Percentiles rank a stretch among this genome's conserved stretches.
These are phyloP conservation scores for Flueggea neowawraea DNA, from an alignment of 441 rosid species.

Conservation along the genomic window DNA sequence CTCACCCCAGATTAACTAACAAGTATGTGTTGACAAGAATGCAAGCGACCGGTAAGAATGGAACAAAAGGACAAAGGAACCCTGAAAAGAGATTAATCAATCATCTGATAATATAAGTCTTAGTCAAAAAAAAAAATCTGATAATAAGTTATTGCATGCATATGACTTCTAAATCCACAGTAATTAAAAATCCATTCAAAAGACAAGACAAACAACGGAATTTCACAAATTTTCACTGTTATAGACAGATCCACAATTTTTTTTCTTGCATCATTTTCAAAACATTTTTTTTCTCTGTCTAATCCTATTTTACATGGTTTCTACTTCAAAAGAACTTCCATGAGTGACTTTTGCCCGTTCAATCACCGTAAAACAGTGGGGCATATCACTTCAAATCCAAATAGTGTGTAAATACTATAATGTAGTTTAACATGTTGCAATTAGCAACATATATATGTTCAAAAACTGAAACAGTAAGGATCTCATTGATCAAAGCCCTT, in stretches of 20 bases:
- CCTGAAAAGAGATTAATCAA: conserved; percentile 34
- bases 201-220: not conserved
- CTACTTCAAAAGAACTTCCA: too few relatives aligned
- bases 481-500: too few relatives aligned
- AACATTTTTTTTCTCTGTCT: not conserved
- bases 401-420: too few relatives aligned
- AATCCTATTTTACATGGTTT: too few relatives aligned
- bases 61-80: conserved; percentile 67
- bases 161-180: not conserved
- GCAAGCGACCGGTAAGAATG: conserved; percentile 61
- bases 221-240: not conserved
- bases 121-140: not conserved
- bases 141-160: not conserved
- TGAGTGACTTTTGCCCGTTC: too few relatives aligned
- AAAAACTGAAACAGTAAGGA: too few relatives aligned
- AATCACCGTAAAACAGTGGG: too few relatives aligned
- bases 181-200: not conserved
- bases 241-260: not conserved
- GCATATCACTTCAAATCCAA: too few relatives aligned
- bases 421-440: too few relatives aligned
- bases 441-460: too few relatives aligned
- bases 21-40: conserved; percentile 67
- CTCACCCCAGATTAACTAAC: conserved; percentile 70
- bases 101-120: not conserved
- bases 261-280: not conserved